These are phyloP conservation scores for Salisapilia sapeloensis DNA, from an alignment of 352 stramenopile species.

Conservation along the genomic window DNA sequence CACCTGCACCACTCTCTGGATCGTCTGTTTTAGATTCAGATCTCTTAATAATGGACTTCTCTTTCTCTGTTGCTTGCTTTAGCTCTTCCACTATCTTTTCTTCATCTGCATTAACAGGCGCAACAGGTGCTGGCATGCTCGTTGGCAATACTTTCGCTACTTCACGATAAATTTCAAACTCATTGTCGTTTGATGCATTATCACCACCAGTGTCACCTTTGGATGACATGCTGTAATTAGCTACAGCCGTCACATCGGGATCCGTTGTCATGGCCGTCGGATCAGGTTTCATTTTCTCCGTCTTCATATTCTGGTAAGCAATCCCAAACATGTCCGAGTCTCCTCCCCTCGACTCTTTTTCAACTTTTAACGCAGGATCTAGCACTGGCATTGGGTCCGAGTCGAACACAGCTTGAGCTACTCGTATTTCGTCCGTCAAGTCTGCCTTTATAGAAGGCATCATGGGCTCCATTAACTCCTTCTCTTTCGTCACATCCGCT, in stretches of 20 bases:
- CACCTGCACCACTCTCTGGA: neutral
- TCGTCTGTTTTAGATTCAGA: slow-evolving; percentile 1
- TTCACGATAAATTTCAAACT: too few species aligned
- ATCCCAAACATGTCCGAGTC: slow-evolving; percentile 55
- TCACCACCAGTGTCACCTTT: too few species aligned
- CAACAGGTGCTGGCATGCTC: neutral
- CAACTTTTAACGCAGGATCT: neutral
- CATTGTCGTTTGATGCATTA: too few species aligned
- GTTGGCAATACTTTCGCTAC: too few species aligned
- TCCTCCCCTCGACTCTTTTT: neutral
- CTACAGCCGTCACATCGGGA: too few species aligned
- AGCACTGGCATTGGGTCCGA: too few species aligned
- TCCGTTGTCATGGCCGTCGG: too few species aligned
- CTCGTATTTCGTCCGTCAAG: slow-evolving; percentile 15
- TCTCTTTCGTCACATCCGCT: neutral
- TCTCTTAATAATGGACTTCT: slow-evolving; percentile 12
- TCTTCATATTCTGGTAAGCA: slow-evolving; percentile 31
- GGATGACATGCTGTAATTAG: too few species aligned
- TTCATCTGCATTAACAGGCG: too few species aligned
- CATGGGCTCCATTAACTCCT: neutral
- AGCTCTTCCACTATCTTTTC: slow-evolving; percentile 17
- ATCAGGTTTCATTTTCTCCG: too few species aligned
- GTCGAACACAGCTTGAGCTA: slow-evolving; percentile 8
- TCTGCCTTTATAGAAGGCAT: neutral
- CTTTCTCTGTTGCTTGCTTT: slow-evolving; percentile 17